Percentiles rank a stretch among this genome's conserved stretches.
phyloP scores from a whole-genome alignment of 2,329 filamentous ascomycete genomes.

The Pseudocercospora macadamiae region DNA sequence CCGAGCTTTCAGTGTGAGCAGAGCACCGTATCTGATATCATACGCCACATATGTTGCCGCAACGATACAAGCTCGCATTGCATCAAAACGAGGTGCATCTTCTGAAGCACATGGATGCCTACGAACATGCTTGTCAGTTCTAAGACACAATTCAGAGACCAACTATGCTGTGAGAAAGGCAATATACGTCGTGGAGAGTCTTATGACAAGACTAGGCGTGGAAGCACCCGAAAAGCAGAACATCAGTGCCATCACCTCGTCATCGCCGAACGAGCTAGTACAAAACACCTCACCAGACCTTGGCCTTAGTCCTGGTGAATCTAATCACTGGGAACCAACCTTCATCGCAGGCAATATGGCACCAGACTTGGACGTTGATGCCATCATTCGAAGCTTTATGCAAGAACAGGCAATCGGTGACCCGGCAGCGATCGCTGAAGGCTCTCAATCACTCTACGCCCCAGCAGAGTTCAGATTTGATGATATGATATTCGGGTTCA shows the following conservation, averaged over 20 bases:
- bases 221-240: conserved; percentile 6
- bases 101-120: conserved; percentile 48
- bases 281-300: neutral
- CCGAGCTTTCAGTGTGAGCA: conserved; percentile 48
- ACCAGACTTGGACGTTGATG: conserved; percentile 46
- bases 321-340: conserved; percentile 13
- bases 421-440: neutral
- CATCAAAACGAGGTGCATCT: conserved; percentile 48
- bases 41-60: conserved; percentile 61
- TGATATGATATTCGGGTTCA: conserved; percentile 41
- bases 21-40: conserved; percentile 57
- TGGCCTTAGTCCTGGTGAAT: neutral
- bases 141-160: conserved; percentile 54
- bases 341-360: conserved; percentile 30
- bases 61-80: conserved; percentile 57
- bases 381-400: conserved; percentile 48
- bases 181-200: conserved; percentile 48
- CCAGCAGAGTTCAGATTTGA: conserved; percentile 25
- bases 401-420: conserved; percentile 30
- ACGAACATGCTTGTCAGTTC: conserved; percentile 51
- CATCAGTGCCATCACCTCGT: neutral
- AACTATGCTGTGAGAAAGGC: conserved; percentile 55
- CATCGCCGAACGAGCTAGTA: neutral
- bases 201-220: conserved; percentile 52
- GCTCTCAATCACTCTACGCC: neutral